Percentiles rank a stretch among this genome's conserved stretches.
These are phyloP conservation scores for Fonsecaea monophora DNA, from an alignment of 2,329 filamentous ascomycete genomes.

Conservation along the genomic window DNA sequence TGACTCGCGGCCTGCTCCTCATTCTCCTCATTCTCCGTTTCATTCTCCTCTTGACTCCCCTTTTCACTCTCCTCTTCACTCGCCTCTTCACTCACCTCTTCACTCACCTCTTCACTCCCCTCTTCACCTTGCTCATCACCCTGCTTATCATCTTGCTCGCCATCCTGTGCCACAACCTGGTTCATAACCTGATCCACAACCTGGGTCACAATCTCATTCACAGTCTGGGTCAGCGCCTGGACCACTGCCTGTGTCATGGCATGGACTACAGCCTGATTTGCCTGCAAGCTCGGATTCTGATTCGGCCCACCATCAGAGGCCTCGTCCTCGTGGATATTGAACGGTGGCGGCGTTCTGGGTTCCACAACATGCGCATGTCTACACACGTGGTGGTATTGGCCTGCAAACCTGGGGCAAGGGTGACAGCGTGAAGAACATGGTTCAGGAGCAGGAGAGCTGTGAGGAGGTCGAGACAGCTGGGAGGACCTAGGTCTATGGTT, in stretches of 20 bases:
- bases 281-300: background rate
- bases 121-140: too few relatives aligned
- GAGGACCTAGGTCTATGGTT: background rate
- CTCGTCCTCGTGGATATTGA: background rate
- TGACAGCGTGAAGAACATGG: conserved; percentile 15
- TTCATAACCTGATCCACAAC: too few relatives aligned
- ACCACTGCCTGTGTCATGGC: too few relatives aligned
- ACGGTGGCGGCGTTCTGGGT: background rate
- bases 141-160: too few relatives aligned
- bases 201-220: too few relatives aligned
- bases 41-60: too few relatives aligned
- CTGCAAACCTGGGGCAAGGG: conserved; percentile 26
- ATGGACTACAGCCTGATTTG: background rate
- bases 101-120: too few relatives aligned
- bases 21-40: background rate
- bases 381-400: conserved; percentile 31
- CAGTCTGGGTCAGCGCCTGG: too few relatives aligned
- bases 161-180: too few relatives aligned
- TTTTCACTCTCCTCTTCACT: too few relatives aligned
- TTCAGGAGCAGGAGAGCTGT: background rate
- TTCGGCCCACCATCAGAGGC: background rate
- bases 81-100: too few relatives aligned
- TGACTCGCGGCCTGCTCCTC: background rate
- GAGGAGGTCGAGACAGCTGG: background rate
- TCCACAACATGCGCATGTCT: background rate